Percentiles rank a stretch among this genome's conserved stretches.
These are phyloP conservation scores for Capsicum chinense DNA, from an alignment of 257 asterid genomes.

Conservation along the genomic window DNA sequence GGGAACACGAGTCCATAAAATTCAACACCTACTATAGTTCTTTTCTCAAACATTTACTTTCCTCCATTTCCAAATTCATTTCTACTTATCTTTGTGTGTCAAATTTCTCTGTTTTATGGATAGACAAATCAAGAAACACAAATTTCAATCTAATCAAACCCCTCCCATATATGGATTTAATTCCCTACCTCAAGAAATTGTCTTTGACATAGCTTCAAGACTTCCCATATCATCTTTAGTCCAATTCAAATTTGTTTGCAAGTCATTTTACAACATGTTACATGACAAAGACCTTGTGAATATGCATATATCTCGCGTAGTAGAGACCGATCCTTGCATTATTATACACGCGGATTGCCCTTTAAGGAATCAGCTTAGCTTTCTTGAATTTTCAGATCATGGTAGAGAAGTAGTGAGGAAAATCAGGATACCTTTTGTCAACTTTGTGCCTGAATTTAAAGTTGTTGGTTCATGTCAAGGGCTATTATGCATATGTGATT, in stretches of 20 bases:
- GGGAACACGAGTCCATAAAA: conserved; percentile 13
- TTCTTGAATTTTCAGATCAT: conserved; percentile 37
- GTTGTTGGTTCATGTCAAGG: conserved; percentile 24
- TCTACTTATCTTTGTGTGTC: neutral
- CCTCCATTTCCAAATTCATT: neutral
- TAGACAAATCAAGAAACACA: conserved; percentile 20
- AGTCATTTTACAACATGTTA: conserved; percentile 28
- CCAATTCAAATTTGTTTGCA: conserved; percentile 42
- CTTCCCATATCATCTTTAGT: conserved; percentile 22
- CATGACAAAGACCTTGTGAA: conserved; percentile 38
- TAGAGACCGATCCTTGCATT: conserved; percentile 2
- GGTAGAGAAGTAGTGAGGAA: neutral
- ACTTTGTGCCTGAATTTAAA: conserved; percentile 47
- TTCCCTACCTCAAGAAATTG: conserved; percentile 40
- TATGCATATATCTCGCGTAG: neutral
- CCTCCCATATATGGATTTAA: conserved; percentile 22
- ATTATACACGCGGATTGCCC: conserved; percentile 30
- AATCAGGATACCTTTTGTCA: conserved; percentile 39
- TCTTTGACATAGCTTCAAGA: conserved; percentile 21
- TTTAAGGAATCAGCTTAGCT: conserved; percentile 47
- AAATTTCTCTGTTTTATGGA: neutral
- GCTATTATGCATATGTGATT: neutral
- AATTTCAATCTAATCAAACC: conserved; percentile 22
- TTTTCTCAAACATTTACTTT: neutral
- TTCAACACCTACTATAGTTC: neutral